Base-by-base conservation (phyloP, 2,329 filamentous ascomycete species). In the Metarhizium anisopliae region DNA sequence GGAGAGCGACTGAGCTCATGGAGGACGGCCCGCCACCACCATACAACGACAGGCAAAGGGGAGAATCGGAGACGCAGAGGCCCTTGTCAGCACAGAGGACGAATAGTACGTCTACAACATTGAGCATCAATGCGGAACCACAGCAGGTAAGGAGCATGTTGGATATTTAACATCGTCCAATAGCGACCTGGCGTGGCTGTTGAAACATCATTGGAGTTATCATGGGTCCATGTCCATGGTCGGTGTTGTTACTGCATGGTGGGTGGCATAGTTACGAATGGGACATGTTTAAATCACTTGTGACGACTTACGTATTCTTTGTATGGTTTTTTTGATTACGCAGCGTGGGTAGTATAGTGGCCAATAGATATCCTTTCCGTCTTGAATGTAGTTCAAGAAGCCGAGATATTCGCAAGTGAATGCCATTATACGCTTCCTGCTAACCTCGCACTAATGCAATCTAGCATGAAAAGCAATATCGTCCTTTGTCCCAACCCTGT, bases 81-180 rank as follows among this genome's bases (percentile, higher is more conserved):
- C 29, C 62, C 68, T 32, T 64, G 68, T 16, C 63, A 61, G 68
- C 65, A 11, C 70, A 69, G 35, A 71, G 78, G 50, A 77, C 74
- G 53, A 67, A 71, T 47, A 81, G 78, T 59, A 70, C 71, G 1
- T 72, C 67, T 50, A 79, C 79, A 40, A 69, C 68, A n/a, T 66
- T 72, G 50, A 81, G 78, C 5, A 67, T 77, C 13, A 70, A 65
- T 6, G 71, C 66, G n/a, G 74, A 74, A 54, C 78, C 79, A n/a
- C 78, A 81, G 63, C 75, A 80, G 62, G 68, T 83, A 6, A 73
- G 70, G 62, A 83, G 81, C 63, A 84, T 84, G 81, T 60, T 84
- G 61, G 81, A 84, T 61, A 63, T 83, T 14, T 83, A 67, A 45
- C 7, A 20, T 2, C 42, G 18, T 20, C 38, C 38, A 40, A 20